Evolutionary conservation across 2,329 filamentous ascomycete genomes (phyloP), one percentile per base, ranked within the genome.

Genomic region (Magnaporthiopsis incrustans): DNA sequence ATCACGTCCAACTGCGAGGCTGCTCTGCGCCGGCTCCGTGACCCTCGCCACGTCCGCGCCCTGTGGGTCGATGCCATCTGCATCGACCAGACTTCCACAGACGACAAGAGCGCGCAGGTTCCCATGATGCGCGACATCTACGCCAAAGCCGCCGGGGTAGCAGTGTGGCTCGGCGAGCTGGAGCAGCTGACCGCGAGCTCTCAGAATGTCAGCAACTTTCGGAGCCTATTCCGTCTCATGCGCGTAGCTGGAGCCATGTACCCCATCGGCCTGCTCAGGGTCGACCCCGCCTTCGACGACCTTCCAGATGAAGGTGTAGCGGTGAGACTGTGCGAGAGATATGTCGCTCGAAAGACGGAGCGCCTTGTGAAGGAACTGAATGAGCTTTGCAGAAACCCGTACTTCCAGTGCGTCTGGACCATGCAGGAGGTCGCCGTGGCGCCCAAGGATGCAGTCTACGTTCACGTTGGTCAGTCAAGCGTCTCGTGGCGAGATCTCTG

Each of bases 11-110:
- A 62, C 44, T 53, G 38, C 26, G 38, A 27, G n/a, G 57, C 57
- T 12, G 57, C 57, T 2, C 57, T 59, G 57, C n/a, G 57, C 11
- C 57, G 30, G 18, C 57, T 59, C 25, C 57, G 57, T 30, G 30
- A 30, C 7, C 30, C 30, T 30, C 30, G 30, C 30, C 30, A 30
- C 2, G 30, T 30, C 7, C 8, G 32, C 15, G 44, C 1, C 12
- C 59, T 76, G 63, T 65, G 73, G 73, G 62, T 75, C n/a, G 78
- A 80, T 67, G 76, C 70, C 22, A 44, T 71, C 4, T 69, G 68
- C 64, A 68, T 69, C 63, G 60, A 69, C 62, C 68, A 69, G 57
- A 35, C 50, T 15, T 58, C 64, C 25, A 59, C 32, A 6, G 62
- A 58, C 15, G 67, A 69, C 62, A 66, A 64, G 62, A 61, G 56